Evolutionary conservation across 257 asterid genomes (phyloP).

Genomic region (Solanum chaucha): DNA sequence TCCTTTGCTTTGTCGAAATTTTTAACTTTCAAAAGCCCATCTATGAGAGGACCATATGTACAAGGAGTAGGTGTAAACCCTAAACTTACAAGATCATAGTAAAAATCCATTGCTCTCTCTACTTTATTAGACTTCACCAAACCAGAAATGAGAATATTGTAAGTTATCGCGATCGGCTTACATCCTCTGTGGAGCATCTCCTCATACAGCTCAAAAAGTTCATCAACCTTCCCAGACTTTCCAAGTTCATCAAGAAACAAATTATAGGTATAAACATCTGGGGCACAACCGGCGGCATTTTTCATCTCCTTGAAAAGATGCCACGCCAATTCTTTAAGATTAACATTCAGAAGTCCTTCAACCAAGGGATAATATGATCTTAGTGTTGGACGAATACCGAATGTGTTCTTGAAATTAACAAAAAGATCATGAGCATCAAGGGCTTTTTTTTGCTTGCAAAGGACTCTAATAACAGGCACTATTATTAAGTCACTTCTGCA

Average conservation of each 20-base stretch:
- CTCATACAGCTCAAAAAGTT: constrained; percentile 52
- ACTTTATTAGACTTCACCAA: constrained; percentile 63
- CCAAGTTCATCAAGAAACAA: constrained; percentile 80
- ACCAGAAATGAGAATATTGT: constrained; percentile 76
- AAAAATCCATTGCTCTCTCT: constrained; percentile 62
- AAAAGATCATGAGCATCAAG: constrained; percentile 55
- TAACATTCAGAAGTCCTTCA: constrained; percentile 65
- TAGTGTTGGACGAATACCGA: constrained; percentile 38
- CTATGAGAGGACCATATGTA: constrained; percentile 91
- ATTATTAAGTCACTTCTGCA: constrained; percentile 61
- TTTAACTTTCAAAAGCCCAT: constrained; percentile 64
- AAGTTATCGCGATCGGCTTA: constrained; percentile 56
- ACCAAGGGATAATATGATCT: constrained; percentile 55
- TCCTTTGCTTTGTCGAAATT: constrained; percentile 57
- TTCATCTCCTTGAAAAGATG: constrained; percentile 62
- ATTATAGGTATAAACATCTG: constrained; percentile 65
- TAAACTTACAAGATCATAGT: constrained; percentile 63
- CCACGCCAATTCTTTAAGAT: constrained; percentile 57
- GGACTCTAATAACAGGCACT: constrained; percentile 45
- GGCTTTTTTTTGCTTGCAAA: constrained; percentile 67
- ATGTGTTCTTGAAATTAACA: constrained; percentile 36
- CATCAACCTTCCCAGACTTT: constrained; percentile 55
- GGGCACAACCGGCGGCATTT: constrained; percentile 41
- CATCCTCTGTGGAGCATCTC: constrained; percentile 73
- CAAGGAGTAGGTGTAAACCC: constrained; percentile 90